phyloP scores from a whole-genome alignment of 805 yeast species.

The Lipomyces yamadae region DNA sequence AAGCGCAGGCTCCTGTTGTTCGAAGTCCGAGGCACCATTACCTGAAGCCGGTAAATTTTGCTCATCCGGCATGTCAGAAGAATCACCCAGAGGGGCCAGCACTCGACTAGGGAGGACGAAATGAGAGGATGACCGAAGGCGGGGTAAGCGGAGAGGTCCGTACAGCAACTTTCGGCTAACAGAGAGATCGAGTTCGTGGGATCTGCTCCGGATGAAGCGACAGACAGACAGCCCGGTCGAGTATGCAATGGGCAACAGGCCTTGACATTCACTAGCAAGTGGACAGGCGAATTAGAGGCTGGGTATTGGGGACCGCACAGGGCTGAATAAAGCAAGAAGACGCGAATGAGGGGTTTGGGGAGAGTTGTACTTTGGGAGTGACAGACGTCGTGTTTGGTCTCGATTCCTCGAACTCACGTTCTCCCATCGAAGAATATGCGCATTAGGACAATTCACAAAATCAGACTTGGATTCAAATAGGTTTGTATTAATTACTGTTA shows the following conservation, averaged over 20 bases:
- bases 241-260: not conserved
- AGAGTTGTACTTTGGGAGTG: not conserved
- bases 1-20: not conserved
- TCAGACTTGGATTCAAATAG: no score
- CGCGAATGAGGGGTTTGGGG: not conserved
- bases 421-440: no score
- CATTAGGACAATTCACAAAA: no score
- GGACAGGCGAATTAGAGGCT: not conserved
- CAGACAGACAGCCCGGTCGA: not conserved
- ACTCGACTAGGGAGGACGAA: not conserved
- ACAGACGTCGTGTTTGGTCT: not conserved
- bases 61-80: constrained; percentile 6
- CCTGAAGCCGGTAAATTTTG: not conserved
- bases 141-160: not conserved
- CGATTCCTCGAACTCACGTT: not conserved
- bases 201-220: not conserved
- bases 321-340: not conserved
- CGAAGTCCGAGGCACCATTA: not conserved
- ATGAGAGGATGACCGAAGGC: not conserved
- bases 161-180: not conserved
- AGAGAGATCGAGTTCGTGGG: not conserved
- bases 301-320: not conserved
- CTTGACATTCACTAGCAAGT: not conserved
- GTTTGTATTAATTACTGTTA: no score
- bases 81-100: not conserved